Evolutionary conservation across 1,284 basidiomycete genomes (phyloP).

Genomic region (Sanghuangporus sanghuang): DNA sequence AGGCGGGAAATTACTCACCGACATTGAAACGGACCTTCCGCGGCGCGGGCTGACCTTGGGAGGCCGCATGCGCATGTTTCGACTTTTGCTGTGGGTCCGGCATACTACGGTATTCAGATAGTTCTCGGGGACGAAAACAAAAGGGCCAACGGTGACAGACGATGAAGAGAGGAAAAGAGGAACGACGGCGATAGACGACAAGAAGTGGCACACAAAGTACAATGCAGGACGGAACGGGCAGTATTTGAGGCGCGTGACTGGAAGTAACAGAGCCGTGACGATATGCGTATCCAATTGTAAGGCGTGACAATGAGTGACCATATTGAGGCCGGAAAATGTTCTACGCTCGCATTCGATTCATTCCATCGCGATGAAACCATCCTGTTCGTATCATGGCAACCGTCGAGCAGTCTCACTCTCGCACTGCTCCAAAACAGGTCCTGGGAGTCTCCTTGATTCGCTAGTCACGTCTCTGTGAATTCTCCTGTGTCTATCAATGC

Average conservation of each 20-base stretch:
- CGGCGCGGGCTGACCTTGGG: slow-evolving; percentile 62
- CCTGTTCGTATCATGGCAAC: slow-evolving; percentile 4
- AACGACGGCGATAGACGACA: background rate
- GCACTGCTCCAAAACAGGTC: background rate
- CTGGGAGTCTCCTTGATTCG: background rate
- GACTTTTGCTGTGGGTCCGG: slow-evolving; percentile 32
- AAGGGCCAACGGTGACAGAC: background rate
- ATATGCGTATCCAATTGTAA: background rate
- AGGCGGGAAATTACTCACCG: slow-evolving; percentile 47
- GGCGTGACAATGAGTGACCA: background rate
- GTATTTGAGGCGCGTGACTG: background rate
- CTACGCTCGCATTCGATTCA: background rate
- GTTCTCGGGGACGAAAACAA: background rate
- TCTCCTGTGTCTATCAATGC: background rate
- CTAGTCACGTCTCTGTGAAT: background rate
- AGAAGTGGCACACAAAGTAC: slow-evolving; percentile 8
- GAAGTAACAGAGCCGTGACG: background rate
- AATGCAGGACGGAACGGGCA: background rate
- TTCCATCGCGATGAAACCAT: slow-evolving; percentile 9
- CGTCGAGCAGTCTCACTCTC: background rate
- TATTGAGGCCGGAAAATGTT: background rate
- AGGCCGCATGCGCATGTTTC: slow-evolving; percentile 57
- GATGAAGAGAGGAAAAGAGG: background rate
- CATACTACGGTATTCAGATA: background rate
- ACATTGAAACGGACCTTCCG: slow-evolving; percentile 91